These are phyloP conservation scores for Amanita jacksonii DNA, from an alignment of 768 basidiomycete genomes.

Conservation along the genomic window DNA sequence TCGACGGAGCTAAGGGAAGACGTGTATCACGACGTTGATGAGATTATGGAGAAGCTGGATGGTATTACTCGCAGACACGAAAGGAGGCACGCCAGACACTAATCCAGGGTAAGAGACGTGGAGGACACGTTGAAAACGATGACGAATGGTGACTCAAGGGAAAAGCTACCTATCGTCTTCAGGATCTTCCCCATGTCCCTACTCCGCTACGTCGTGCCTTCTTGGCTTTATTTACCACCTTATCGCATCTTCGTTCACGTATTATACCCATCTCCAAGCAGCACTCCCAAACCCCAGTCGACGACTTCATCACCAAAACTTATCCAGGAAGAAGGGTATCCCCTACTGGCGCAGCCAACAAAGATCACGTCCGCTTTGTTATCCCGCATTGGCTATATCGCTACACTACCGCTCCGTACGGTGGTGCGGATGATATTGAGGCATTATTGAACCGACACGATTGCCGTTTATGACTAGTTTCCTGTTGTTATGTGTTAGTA, in stretches of 20 bases:
- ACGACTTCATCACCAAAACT: constrained; percentile 9
- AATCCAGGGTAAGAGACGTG: constrained; percentile 24
- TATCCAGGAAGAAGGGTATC: constrained; percentile 3
- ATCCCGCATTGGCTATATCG: constrained; percentile 20
- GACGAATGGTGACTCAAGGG: constrained; percentile 9
- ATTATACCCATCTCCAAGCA: not conserved
- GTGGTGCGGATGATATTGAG: constrained; percentile 25
- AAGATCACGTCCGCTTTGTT: constrained; percentile 19
- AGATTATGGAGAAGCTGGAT: constrained; percentile 44
- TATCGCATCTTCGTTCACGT: not conserved
- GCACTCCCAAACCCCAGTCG: not conserved
- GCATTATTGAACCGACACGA: constrained; percentile 22
- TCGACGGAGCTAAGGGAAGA: constrained; percentile 38
- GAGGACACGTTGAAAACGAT: constrained; percentile 20
- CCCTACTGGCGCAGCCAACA: constrained; percentile 11
- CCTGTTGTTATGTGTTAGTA: too few species aligned
- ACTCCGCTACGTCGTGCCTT: constrained; percentile 1
- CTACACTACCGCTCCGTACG: constrained; percentile 23
- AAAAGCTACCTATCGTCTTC: constrained; percentile 9
- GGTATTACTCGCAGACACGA: constrained; percentile 43
- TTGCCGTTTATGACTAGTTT: too few species aligned
- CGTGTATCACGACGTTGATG: constrained; percentile 51
- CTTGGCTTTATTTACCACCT: constrained; percentile 4
- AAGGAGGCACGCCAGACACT: constrained; percentile 31
- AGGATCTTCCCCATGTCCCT: constrained; percentile 1